Evolutionary conservation across 192 early-diverging fungal species (phyloP).

Genomic region (Coemansia nantahalensis): DNA sequence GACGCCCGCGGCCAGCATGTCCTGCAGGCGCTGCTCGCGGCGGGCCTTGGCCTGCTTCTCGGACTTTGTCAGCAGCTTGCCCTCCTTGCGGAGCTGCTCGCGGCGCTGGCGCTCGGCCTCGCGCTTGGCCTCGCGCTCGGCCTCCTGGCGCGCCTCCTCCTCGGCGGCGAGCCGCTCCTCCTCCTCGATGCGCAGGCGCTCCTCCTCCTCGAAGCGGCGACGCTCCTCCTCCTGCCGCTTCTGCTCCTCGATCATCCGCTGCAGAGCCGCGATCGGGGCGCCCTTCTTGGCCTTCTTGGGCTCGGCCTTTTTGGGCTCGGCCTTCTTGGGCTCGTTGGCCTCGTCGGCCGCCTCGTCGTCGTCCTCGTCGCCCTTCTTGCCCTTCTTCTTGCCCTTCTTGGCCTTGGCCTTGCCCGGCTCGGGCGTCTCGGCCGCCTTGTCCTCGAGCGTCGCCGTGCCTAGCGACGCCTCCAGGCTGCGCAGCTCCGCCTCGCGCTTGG

Average conservation of each 20-base stretch:
- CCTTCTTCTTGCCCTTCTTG: slow-evolving; percentile 54
- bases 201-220: slow-evolving; percentile 78
- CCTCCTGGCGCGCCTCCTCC: slow-evolving; percentile 62
- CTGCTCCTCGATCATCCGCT: slow-evolving; percentile 59
- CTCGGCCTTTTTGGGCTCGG: slow-evolving; percentile 22
- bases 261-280: slow-evolving; percentile 41
- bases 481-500: slow-evolving; percentile 47
- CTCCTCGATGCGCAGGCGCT: slow-evolving; percentile 17
- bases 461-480: slow-evolving; percentile 24
- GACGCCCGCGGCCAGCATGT: slow-evolving; percentile 72
- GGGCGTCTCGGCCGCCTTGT: neutral
- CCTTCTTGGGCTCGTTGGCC: slow-evolving; percentile 19
- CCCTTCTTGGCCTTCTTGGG: slow-evolving; percentile 44
- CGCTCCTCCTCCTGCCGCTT: slow-evolving; percentile 67
- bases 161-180: slow-evolving; percentile 51
- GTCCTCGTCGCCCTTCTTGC: slow-evolving; percentile 36
- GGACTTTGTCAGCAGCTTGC: slow-evolving; percentile 91
- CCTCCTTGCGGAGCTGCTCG: slow-evolving; percentile 87
- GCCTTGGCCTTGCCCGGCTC: slow-evolving; percentile 47
- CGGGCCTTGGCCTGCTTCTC: slow-evolving; percentile 81
- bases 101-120: slow-evolving; percentile 79
- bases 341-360: slow-evolving; percentile 5
- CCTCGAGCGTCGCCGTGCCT: slow-evolving; percentile 20
- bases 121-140: slow-evolving; percentile 73
- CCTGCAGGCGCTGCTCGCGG: slow-evolving; percentile 68